phyloP scores from a whole-genome alignment of 495 filamentous ascomycete species.

The Terfezia boudieri region DNA sequence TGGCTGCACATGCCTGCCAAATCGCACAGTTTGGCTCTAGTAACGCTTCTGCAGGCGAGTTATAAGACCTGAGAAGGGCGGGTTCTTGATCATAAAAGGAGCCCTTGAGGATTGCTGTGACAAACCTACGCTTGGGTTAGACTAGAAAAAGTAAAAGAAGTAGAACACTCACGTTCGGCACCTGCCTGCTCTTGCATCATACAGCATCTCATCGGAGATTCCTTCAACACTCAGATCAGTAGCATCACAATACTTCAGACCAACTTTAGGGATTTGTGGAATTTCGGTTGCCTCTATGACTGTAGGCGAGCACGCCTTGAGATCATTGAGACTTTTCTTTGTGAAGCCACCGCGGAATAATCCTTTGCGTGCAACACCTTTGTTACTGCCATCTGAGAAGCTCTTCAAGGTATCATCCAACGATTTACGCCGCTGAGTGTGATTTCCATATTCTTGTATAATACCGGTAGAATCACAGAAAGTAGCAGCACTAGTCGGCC shows the following conservation, averaged over 20 bases:
- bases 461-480: no score
- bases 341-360: background rate
- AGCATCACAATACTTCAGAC: background rate
- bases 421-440: constrained; percentile 3
- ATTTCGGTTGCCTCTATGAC: background rate
- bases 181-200: constrained; percentile 62
- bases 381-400: background rate
- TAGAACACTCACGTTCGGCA: constrained; percentile 73
- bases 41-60: constrained; percentile 72
- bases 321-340: background rate
- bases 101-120: constrained; percentile 85
- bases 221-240: background rate
- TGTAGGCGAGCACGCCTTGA: background rate
- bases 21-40: constrained; percentile 80
- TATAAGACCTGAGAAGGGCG: constrained; percentile 70
- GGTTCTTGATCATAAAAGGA: constrained; percentile 41
- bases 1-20: constrained; percentile 90
- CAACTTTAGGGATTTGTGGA: background rate
- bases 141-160: background rate
- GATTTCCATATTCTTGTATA: background rate
- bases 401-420: background rate
- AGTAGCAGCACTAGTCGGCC: no score
- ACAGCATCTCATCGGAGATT: constrained; percentile 34
- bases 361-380: background rate
- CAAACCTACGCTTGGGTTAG: constrained; percentile 16